Percentiles rank a stretch among this genome's conserved stretches.
Evolutionary conservation across 1,284 basidiomycete genomes (phyloP).

Genomic region (Moesziomyces aphidis): DNA sequence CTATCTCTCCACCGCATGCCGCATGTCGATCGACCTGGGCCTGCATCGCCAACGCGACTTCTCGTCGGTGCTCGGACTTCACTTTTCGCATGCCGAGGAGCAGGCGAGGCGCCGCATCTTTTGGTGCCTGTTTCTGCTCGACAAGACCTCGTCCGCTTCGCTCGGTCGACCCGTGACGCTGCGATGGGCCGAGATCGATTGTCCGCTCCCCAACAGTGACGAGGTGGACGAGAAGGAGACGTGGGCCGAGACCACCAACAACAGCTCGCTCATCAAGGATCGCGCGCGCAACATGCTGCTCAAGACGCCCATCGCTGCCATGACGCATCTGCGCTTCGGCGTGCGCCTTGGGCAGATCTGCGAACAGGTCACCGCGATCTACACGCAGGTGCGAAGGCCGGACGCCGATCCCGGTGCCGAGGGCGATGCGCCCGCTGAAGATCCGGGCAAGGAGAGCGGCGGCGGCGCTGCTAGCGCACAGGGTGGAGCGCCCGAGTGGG

Average conservation of each 20-base stretch:
- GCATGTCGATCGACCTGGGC: constrained; percentile 57
- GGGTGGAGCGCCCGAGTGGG: constrained; percentile 26
- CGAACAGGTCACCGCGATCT: constrained; percentile 51
- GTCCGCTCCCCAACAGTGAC: constrained; percentile 48
- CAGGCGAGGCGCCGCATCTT: constrained; percentile 49
- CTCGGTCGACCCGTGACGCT: constrained; percentile 54
- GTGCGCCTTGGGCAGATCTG: constrained; percentile 37
- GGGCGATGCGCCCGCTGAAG: neutral
- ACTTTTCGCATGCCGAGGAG: constrained; percentile 49
- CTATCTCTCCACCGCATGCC: constrained; percentile 47
- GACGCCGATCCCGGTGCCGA: constrained; percentile 8
- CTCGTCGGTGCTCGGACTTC: constrained; percentile 32
- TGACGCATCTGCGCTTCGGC: constrained; percentile 39
- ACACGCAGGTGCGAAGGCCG: constrained; percentile 38
- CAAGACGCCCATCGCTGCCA: constrained; percentile 40
- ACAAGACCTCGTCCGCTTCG: constrained; percentile 51
- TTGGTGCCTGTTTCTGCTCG: constrained; percentile 53
- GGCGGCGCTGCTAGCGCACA: neutral
- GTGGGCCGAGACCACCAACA: constrained; percentile 50
- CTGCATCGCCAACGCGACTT: constrained; percentile 50
- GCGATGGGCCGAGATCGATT: constrained; percentile 57
- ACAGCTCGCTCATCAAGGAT: constrained; percentile 43
- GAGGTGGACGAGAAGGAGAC: constrained; percentile 48
- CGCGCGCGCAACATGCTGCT: constrained; percentile 31
- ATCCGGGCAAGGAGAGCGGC: neutral